phyloP scores from a whole-genome alignment of 1,139 yeast species.

The Geotrichum restrictum region DNA sequence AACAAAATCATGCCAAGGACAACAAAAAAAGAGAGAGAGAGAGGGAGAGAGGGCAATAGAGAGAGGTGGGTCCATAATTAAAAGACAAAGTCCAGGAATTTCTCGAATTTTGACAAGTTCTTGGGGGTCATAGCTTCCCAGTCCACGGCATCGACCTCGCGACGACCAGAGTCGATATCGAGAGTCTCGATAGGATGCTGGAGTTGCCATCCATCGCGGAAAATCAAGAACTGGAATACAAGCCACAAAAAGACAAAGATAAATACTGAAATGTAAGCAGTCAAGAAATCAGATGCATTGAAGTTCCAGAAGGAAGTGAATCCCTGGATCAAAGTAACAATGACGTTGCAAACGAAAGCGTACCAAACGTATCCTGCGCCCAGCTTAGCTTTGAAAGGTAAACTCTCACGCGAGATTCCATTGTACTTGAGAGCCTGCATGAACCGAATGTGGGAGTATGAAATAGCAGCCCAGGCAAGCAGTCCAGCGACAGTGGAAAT shows the following conservation, averaged over 20 bases:
- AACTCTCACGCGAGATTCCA: slow-evolving; percentile 27
- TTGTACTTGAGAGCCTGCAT: slow-evolving; percentile 59
- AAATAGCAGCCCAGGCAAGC: slow-evolving; percentile 58
- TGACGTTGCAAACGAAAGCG: slow-evolving; percentile 43
- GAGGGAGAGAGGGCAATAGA: too few relatives aligned
- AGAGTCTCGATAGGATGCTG: slow-evolving; percentile 44
- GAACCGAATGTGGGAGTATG: slow-evolving; percentile 45
- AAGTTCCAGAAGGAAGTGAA: slow-evolving; percentile 61
- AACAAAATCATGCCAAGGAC: too few relatives aligned
- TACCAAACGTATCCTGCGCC: slow-evolving; percentile 19
- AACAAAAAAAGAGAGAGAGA: too few relatives aligned
- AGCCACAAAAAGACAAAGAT: slow-evolving; percentile 51
- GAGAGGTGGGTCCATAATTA: too few relatives aligned
- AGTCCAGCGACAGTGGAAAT: slow-evolving; percentile 59
- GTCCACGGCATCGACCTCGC: slow-evolving; percentile 45
- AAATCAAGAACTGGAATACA: slow-evolving; percentile 38
- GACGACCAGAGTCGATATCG: slow-evolving; percentile 54
- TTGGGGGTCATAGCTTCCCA: slow-evolving; percentile 15
- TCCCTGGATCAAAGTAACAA: slow-evolving; percentile 56
- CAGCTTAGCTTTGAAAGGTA: slow-evolving; percentile 47
- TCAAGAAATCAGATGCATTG: slow-evolving; percentile 54
- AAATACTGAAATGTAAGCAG: slow-evolving; percentile 61
- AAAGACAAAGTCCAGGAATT: slow-evolving; percentile 8
- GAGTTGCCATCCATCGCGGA: slow-evolving; percentile 14
- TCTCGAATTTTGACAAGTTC: slow-evolving; percentile 4